Conservation (phyloP, 345 rosid genomes). For the Ailanthus altissimus region DNA sequence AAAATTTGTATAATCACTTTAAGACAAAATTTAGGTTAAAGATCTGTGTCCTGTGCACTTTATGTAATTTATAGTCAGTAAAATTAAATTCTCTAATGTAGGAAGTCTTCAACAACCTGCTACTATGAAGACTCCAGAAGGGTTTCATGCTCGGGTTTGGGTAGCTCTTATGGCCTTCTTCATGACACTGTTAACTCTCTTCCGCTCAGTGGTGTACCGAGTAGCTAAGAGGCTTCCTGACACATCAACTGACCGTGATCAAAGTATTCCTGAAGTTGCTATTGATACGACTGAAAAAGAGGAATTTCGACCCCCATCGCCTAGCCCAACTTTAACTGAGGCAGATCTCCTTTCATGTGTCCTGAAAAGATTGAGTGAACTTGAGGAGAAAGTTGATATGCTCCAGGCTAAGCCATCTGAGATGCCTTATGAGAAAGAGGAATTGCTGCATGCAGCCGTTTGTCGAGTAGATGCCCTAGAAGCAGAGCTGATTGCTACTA, state of each 20-base stretch:
- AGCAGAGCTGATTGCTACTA: conserved; percentile 98
- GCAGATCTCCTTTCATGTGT: conserved; percentile 70
- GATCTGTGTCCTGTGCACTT: not conserved
- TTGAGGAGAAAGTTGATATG: conserved; percentile 83
- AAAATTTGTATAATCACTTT: too few species aligned
- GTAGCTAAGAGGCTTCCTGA: conserved; percentile 52
- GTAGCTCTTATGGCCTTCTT: conserved; percentile 56
- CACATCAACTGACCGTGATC: conserved; percentile 33
- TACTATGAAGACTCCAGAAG: conserved; percentile 53
- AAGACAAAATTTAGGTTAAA: too few species aligned
- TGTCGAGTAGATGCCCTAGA: conserved; percentile 97
- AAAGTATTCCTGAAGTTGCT: conserved; percentile 37
- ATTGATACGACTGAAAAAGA: conserved; percentile 36
- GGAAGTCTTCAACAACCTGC: conserved; percentile 40
- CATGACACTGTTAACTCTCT: conserved; percentile 55
- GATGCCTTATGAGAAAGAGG: conserved; percentile 99
- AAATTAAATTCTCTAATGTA: conserved; percentile 37
- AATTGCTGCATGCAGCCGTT: conserved; percentile 91
- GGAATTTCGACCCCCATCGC: conserved; percentile 60
- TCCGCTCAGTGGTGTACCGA: conserved; percentile 47
- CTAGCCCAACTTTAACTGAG: conserved; percentile 48
- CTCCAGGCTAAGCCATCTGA: conserved; percentile 87
- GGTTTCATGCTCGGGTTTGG: conserved; percentile 49
- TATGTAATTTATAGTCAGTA: not conserved
- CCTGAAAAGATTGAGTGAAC: conserved; percentile 74